Base-by-base conservation (phyloP, 202 grass and related monocot genomes). In the Dendrocalamus latiflorus region DNA sequence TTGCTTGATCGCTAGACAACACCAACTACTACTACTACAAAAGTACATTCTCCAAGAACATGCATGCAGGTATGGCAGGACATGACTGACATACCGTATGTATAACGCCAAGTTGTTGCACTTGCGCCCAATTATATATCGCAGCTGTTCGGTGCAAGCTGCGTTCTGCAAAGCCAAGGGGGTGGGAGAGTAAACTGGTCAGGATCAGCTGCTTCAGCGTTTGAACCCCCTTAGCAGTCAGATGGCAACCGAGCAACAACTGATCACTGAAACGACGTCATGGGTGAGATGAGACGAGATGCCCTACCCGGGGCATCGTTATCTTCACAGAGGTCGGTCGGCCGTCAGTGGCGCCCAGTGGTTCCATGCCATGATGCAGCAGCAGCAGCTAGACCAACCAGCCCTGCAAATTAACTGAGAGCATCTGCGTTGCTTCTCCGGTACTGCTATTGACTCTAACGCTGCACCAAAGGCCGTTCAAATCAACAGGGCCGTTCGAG, bases 231-330 rank as follows among this genome's bases (percentile, higher is more conserved):
- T 4, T 36, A 39, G 47, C 47, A 61, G 68, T 50, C 25, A 54
- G 86, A 85, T 45, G 64, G 87, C 70, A 76, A 85, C 70, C 14
- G 7, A 37, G 54, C 87, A 77, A 61, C 82, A 39, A 81, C 70
- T 75, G 53, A 62, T 48, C 54, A 20, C 33, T 13, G 62, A 54
- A 68, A 65, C 75, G 68, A 81, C 71, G 71, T 89, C 87, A 85
- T 30, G 25, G 33, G 38, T 79, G 47, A 67, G 47, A 65, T 0
- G 45, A 26, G 24, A 70, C 55, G 63, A 8, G 72, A 70, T 25
- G 62, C 28, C 54, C 17, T 14, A 8, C 10, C 6, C 33, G 9
- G 51, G 16, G 24, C 55, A 70, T 54, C 67, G 60, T 47, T 79
- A 74, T 88, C 60, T 30, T 28, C 68, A 6, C 60, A 67, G 38